These are phyloP conservation scores for Aspergillus olivimuriae DNA, from an alignment of 495 filamentous ascomycete species.

Conservation along the genomic window DNA sequence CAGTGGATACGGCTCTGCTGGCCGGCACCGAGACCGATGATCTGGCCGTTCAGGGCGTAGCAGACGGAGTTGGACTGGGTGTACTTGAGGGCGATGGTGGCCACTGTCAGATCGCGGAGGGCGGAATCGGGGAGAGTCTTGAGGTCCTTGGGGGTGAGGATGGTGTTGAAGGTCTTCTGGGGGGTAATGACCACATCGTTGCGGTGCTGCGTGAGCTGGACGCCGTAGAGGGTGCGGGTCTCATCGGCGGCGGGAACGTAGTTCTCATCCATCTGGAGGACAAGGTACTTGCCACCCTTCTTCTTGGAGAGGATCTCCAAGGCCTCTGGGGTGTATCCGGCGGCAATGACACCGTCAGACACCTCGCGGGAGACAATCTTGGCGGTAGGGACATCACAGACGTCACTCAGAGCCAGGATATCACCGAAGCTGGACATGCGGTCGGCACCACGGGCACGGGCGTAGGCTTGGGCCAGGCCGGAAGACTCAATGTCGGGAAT, in stretches of 20 bases:
- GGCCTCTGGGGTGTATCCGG: slow-evolving; percentile 75
- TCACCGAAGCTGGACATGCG: slow-evolving; percentile 98
- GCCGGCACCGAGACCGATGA: slow-evolving; percentile 90
- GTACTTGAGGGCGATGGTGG: slow-evolving; percentile 95
- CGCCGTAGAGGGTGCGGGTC: slow-evolving; percentile 78
- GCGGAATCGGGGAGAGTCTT: slow-evolving; percentile 69
- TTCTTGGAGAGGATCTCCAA: slow-evolving; percentile 93
- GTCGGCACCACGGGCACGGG: slow-evolving; percentile 88
- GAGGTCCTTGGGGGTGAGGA: slow-evolving; percentile 78
- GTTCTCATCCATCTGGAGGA: slow-evolving; percentile 86
- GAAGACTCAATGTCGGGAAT: slow-evolving; percentile 82
- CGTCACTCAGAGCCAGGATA: slow-evolving; percentile 84
- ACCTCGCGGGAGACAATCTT: slow-evolving; percentile 97
- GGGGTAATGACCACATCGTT: slow-evolving; percentile 86
- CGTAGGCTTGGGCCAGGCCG: slow-evolving; percentile 85
- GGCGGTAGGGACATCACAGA: slow-evolving; percentile 84
- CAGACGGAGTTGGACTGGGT: slow-evolving; percentile 98
- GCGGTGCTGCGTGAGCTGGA: slow-evolving; percentile 79
- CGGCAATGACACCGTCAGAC: slow-evolving; percentile 92
- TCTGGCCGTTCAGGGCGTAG: slow-evolving; percentile 91
- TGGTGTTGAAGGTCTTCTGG: slow-evolving; percentile 69
- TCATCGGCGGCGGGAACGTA: slow-evolving; percentile 74
- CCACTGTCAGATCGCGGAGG: slow-evolving; percentile 84
- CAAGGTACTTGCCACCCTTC: slow-evolving; percentile 94
- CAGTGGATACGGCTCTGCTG: slow-evolving; percentile 98